Conservation (phyloP, 1,139 yeast genomes). For the Yamadazyma siamensis region DNA sequence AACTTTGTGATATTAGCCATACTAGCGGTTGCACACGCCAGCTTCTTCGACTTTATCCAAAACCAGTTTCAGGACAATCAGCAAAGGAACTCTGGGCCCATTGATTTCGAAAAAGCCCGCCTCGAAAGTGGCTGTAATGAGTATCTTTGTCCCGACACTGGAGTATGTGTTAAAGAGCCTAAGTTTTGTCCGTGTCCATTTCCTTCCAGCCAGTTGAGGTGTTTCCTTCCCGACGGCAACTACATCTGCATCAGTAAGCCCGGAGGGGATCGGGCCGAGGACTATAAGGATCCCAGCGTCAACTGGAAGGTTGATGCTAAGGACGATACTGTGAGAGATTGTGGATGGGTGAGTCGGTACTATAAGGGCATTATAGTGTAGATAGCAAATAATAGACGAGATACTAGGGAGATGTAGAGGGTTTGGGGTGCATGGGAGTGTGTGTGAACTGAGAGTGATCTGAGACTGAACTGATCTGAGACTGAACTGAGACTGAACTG, state of each 20-base stretch:
- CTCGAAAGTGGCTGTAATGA: slow-evolving; percentile 51
- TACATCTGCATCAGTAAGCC: slow-evolving; percentile 81
- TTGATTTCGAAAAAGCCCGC: slow-evolving; percentile 22
- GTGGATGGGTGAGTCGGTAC: slow-evolving; percentile 70
- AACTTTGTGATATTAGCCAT: too few species aligned
- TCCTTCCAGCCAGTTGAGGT: slow-evolving; percentile 80
- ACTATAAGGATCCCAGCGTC: slow-evolving; percentile 45
- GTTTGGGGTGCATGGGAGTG: too few species aligned
- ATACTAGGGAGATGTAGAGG: too few species aligned
- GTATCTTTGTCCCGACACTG: slow-evolving; percentile 81
- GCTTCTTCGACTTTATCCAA: slow-evolving; percentile 26
- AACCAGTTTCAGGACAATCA: slow-evolving; percentile 23
- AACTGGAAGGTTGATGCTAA: slow-evolving; percentile 53
- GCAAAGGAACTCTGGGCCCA: slow-evolving; percentile 9
- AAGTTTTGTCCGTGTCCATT: slow-evolving; percentile 87
- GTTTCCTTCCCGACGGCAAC: slow-evolving; percentile 66
- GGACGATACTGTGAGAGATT: slow-evolving; percentile 59
- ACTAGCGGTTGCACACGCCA: too few species aligned
- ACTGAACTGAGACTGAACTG: too few species aligned
- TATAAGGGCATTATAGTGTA: slow-evolving; percentile 38
- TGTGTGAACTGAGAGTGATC: too few species aligned
- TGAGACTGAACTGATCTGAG: too few species aligned
- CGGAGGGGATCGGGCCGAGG: slow-evolving; percentile 42
- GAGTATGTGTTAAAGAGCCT: slow-evolving; percentile 67
- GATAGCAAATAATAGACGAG: too few species aligned